A percentile compares a stretch with the other conserved stretches of the same genome.
Conservation (phyloP, 495 filamentous ascomycete genomes). For the Pyrenula aspistea region DNA sequence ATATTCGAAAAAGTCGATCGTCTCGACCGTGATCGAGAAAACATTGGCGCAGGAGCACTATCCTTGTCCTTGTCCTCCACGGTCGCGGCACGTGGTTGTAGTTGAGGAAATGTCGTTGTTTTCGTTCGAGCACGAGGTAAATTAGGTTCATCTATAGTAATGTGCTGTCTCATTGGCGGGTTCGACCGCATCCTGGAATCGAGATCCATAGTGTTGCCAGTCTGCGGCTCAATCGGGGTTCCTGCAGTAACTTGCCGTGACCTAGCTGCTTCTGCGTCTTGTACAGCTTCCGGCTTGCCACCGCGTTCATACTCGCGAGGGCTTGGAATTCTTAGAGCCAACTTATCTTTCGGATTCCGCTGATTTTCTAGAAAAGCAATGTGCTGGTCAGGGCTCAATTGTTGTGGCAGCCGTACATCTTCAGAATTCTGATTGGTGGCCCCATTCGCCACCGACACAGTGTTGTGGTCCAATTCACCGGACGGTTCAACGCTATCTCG, state of each 20-base stretch:
- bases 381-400: constrained; percentile 56
- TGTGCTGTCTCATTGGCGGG: constrained; percentile 32
- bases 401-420: constrained; percentile 34
- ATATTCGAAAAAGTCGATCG: constrained; percentile 23
- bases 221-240: constrained; percentile 6
- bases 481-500: constrained; percentile 8
- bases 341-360: constrained; percentile 57
- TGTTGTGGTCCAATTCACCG: constrained; percentile 9
- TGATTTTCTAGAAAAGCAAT: constrained; percentile 81
- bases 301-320: constrained; percentile 79
- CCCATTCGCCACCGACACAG: constrained; percentile 1
- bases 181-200: constrained; percentile 7
- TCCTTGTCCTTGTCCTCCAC: constrained; percentile 19
- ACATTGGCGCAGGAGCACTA: constrained; percentile 10
- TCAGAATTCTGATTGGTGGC: constrained; percentile 10
- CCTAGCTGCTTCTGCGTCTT: constrained; percentile 28
- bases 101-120: constrained; percentile 24
- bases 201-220: constrained; percentile 10
- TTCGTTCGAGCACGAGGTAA: constrained; percentile 19
- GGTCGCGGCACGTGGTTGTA: constrained; percentile 26
- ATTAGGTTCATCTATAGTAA: constrained; percentile 53
- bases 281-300: constrained; percentile 50
- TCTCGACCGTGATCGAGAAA: constrained; percentile 13
- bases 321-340: constrained; percentile 71
- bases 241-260: not conserved